Evolutionary conservation across 1,284 basidiomycete species (phyloP), one percentile per base, ranked within the genome.

Genomic region (Coniferiporia sulphurascens): DNA sequence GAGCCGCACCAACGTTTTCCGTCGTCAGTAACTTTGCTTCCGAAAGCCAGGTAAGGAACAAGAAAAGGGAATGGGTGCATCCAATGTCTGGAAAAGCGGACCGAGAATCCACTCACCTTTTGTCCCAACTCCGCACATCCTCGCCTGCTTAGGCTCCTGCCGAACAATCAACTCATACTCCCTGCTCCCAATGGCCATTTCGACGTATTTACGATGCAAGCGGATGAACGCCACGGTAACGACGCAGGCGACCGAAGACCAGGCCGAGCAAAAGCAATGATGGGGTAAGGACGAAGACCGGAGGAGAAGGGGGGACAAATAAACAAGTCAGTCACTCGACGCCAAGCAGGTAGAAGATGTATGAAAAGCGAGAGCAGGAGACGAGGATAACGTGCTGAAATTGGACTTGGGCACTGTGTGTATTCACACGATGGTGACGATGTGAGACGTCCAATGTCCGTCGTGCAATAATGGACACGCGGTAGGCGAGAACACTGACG

Each of bases 91-190:
- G 5, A 27, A 27, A 27, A 27, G 27, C 5, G 27, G 27, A 3
- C 27, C 27, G 27, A 5, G 27, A 27, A 41, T 41, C 12, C 44
- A 56, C 67, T 61, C 65, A 84, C 86, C 85, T 79, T 90, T 90
- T 67, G 94, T 92, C 53, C 93, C 93, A 6, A 93, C 87, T 52
- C 93, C 93, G 68, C 92, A 95, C 91, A 96, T 95, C 58, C 93
- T 81, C 1, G 93, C 92, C 74, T 91, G 88, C 69, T 93, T 89
- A 1, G 93, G 93, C 73, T 96, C 90, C 71, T 95, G 93, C 49
- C 91, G 80, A 58, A 95, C 85, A 36, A 79, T 83, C 65, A 95
- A 82, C 58, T 93, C 85, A 72, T 95, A 95, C 61, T 88, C 83
- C 70, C 92, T 93, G 73, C 72, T 66, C 32, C 41, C 50, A 49